These are phyloP conservation scores for Oldenlandia corymbosa DNA, from an alignment of 257 asterid genomes.

Conservation along the genomic window DNA sequence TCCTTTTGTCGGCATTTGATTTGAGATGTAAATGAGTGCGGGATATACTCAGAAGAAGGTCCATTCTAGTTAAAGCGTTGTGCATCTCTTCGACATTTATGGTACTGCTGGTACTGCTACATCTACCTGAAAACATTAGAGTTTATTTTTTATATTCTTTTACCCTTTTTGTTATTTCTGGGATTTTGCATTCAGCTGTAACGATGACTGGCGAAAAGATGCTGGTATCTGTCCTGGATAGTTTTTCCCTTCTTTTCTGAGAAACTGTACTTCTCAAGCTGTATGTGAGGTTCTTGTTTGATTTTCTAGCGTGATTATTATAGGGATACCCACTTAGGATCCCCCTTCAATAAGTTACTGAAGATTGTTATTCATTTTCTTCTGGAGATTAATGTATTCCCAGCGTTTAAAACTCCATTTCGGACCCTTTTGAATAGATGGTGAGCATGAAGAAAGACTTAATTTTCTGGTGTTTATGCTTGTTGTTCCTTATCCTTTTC, in stretches of 20 bases:
- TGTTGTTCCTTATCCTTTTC: background rate
- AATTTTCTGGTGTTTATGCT: background rate
- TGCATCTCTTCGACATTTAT: slow-evolving; percentile 40
- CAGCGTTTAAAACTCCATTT: slow-evolving; percentile 16
- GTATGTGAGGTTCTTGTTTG: slow-evolving; percentile 52
- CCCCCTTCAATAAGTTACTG: slow-evolving; percentile 48
- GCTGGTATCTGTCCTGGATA: slow-evolving; percentile 25
- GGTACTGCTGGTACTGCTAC: slow-evolving; percentile 34
- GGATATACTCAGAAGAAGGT: slow-evolving; percentile 47
- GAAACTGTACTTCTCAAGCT: slow-evolving; percentile 43
- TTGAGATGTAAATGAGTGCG: slow-evolving; percentile 67
- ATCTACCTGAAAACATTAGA: slow-evolving; percentile 35
- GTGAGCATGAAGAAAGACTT: slow-evolving; percentile 11
- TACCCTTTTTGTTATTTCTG: slow-evolving; percentile 21
- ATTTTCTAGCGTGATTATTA: slow-evolving; percentile 52
- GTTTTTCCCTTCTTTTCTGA: slow-evolving; percentile 26
- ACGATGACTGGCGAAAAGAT: slow-evolving; percentile 30
- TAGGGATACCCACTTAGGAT: slow-evolving; percentile 39
- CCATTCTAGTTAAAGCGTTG: slow-evolving; percentile 45
- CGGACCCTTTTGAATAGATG: slow-evolving; percentile 20
- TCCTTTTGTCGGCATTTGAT: slow-evolving; percentile 36
- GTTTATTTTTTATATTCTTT: slow-evolving; percentile 37
- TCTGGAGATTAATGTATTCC: slow-evolving; percentile 28
- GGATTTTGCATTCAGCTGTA: slow-evolving; percentile 29
- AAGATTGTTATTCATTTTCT: slow-evolving; percentile 35